phyloP scores from a whole-genome alignment of 345 rosid genomes.

The Hypericum androsaemum region DNA sequence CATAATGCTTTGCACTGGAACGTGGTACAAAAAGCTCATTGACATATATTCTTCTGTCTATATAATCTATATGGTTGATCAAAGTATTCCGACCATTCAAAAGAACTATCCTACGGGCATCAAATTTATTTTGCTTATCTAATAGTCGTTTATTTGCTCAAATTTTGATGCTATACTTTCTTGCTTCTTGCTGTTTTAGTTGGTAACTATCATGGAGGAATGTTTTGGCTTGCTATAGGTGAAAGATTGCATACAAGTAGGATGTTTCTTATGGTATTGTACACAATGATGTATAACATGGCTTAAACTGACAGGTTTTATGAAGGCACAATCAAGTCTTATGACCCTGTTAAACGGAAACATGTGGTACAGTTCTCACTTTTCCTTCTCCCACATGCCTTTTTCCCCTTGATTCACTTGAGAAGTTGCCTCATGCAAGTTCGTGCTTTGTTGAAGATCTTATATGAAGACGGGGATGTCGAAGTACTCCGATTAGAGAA shows the following conservation, averaged over 20 bases:
- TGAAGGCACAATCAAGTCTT: conserved; percentile 82
- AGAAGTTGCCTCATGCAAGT: neutral
- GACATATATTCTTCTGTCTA: no score
- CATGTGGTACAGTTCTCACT: conserved; percentile 63
- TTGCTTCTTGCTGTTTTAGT: no score
- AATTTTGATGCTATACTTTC: no score
- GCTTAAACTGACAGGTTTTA: conserved; percentile 61
- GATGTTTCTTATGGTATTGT: neutral
- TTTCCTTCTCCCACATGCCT: neutral
- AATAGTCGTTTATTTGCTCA: no score
- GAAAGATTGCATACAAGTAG: neutral
- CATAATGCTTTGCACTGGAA: neutral
- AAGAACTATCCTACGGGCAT: no score
- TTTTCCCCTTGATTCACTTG: neutral
- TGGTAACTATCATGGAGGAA: neutral
- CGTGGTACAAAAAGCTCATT: neutral
- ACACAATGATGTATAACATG: conserved; percentile 12
- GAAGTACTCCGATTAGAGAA: conserved; percentile 78
- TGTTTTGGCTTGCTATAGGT: neutral
- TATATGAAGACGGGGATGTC: conserved; percentile 91
- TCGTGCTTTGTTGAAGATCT: conserved; percentile 31
- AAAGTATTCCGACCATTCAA: neutral
- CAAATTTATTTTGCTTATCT: no score
- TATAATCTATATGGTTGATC: neutral
- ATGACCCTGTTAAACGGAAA: conserved; percentile 64